Base-by-base conservation (phyloP, 306 rosid species). In the Amphicarpaea edgeworthii region DNA sequence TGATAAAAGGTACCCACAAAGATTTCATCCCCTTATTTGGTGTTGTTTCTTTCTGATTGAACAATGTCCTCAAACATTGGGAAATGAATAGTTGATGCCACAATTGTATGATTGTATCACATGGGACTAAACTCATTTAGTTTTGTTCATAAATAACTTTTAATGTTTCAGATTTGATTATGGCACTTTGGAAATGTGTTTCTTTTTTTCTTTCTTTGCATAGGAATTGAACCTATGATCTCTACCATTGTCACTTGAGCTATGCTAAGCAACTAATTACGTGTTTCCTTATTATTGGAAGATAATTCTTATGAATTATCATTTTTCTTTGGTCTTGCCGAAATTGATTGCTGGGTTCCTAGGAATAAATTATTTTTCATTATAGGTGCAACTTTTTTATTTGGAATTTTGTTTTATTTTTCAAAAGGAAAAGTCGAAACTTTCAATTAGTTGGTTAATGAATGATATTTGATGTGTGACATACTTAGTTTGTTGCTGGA, bases 1-100 rank as follows among this genome's bases (percentile, higher is more conserved):
- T 51, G 96, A 94, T 87, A 91, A 76, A 73, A 94, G 97, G 98
- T 94, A 82, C 38, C 14, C 46, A 2, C 34, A 34, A 45, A 34
- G 50, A 74, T 76, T 38, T 75, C 66, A 3, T 19, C 19, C 59
- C 30, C 49, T 79, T 55, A 12, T 32, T 28, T 6, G 28, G 19
- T 60, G 30, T 45, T 68, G 43, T n/a, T 59, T 59, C 77, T 55
- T 78, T 78, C 15, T 54, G 60, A 61, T 77, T 55, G 45, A 46
- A 72, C 62, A 77, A 63, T 45, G 60, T 61, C 42, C 21, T 37
- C 49, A 60, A 76, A 30, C 55, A 19, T 59, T 12, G 58, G 73
- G 66, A 79, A 75, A 63, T 70, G 43, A 69, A 14, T 70, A 21
- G 42, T 53, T 40, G 70, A 47, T 53, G 68, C 28, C 63, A 28